phyloP scores from a whole-genome alignment of 2,329 filamentous ascomycete species.

The Ceratocystiopsis sp. region DNA sequence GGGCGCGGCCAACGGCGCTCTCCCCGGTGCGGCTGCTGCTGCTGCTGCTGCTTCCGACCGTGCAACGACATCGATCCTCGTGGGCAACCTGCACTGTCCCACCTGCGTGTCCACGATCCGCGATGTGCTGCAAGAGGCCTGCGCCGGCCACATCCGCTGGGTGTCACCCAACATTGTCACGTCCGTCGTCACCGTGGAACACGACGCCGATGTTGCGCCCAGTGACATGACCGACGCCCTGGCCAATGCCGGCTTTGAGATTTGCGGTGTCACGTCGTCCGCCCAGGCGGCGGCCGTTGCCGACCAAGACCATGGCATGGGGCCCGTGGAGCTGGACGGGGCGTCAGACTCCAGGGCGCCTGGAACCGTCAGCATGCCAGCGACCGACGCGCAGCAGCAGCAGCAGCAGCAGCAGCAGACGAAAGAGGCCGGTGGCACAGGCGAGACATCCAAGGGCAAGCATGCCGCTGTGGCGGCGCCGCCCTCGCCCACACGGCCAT shows the following conservation, averaged over 20 bases:
- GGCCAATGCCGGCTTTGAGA: constrained; percentile 40
- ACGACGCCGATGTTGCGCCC: constrained; percentile 28
- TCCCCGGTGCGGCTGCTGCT: too few relatives aligned
- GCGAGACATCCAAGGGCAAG: too few relatives aligned
- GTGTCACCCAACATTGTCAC: constrained; percentile 56
- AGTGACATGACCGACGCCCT: constrained; percentile 28
- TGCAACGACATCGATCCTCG: background rate
- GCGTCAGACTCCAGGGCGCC: too few relatives aligned
- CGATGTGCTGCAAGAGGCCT: constrained; percentile 17
- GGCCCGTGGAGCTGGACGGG: too few relatives aligned
- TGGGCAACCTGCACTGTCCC: background rate
- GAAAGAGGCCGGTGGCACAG: background rate
- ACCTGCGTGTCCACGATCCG: constrained; percentile 17
- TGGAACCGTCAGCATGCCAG: too few relatives aligned
- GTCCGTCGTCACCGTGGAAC: constrained; percentile 47
- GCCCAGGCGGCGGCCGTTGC: constrained; percentile 1
- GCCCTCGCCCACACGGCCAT: too few relatives aligned
- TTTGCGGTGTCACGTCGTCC: constrained; percentile 29
- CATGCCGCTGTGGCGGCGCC: too few relatives aligned
- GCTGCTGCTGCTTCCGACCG: too few relatives aligned
- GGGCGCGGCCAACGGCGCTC: too few relatives aligned
- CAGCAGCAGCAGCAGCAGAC: too few relatives aligned
- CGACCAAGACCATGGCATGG: too few relatives aligned
- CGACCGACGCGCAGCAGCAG: too few relatives aligned
- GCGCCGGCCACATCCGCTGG: constrained; percentile 30